Evolutionary conservation across 2,329 filamentous ascomycete genomes (phyloP).

Genomic region (Fusarium caatingaense): DNA sequence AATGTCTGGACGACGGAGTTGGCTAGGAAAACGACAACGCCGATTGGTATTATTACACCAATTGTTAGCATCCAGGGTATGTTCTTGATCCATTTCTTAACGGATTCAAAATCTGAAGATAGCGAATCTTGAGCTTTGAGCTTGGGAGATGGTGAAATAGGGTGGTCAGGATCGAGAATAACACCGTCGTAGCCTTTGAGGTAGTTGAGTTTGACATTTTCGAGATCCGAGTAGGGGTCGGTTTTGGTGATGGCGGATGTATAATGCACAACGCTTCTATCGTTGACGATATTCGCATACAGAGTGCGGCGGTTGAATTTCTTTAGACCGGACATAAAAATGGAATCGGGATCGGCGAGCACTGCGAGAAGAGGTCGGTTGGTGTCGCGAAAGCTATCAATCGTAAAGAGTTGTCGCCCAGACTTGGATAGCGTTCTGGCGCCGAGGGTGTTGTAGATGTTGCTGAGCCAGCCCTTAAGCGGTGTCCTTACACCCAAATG

Average conservation of each 20-base stretch:
- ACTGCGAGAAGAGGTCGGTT: slow-evolving; percentile 83
- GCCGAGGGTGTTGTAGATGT: slow-evolving; percentile 85
- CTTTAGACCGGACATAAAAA: slow-evolving; percentile 84
- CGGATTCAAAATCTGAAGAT: slow-evolving; percentile 49
- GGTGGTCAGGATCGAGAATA: slow-evolving; percentile 75
- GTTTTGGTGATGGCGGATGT: slow-evolving; percentile 81
- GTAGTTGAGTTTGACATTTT: slow-evolving; percentile 77
- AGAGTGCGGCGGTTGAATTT: slow-evolving; percentile 81
- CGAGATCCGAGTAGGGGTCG: slow-evolving; percentile 79
- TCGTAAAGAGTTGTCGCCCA: slow-evolving; percentile 86
- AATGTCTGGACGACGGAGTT: slow-evolving; percentile 83
- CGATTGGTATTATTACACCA: slow-evolving; percentile 78
- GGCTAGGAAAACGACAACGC: slow-evolving; percentile 75
- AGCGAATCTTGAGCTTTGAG: slow-evolving; percentile 44
- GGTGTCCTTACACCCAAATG: slow-evolving; percentile 82
- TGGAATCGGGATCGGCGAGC: slow-evolving; percentile 83
- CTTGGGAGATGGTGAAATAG: slow-evolving; percentile 63
- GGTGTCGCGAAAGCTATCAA: slow-evolving; percentile 87
- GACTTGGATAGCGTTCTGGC: slow-evolving; percentile 84
- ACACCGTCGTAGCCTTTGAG: slow-evolving; percentile 79
- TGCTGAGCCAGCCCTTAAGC: slow-evolving; percentile 71
- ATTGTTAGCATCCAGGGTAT: slow-evolving; percentile 75
- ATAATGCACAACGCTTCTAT: slow-evolving; percentile 83
- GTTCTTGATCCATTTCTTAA: slow-evolving; percentile 57
- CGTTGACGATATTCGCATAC: slow-evolving; percentile 90